Evolutionary conservation across 2,329 filamentous ascomycete species (phyloP), one percentile per base, ranked within the genome.

Genomic region (Alternaria novae-zelandiae): DNA sequence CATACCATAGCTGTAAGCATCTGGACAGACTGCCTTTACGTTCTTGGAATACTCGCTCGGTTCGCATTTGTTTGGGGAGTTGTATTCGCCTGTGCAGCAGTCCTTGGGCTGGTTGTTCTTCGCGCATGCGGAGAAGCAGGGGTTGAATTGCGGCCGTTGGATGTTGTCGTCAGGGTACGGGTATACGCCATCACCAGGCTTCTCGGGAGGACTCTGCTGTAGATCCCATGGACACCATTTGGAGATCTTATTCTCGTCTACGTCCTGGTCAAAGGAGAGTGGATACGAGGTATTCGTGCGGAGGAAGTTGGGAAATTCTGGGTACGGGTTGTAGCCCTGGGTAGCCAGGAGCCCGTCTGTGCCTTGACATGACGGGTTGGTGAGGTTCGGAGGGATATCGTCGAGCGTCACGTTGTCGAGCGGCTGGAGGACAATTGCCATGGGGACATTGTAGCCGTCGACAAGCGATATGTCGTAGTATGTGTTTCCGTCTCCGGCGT

Each of bases 401-500:
- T 83, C 80, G 9, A 91, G 85, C 2, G 83, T 85, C 8, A 86
- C 85, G 70, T 91, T 89, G 57, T 86, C 84, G 21, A 89, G 86
- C 11, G 81, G 76, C 47, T 82, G 74, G 23, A 84, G 73, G 21
- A 85, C 78, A 41, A 86, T 87, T 28, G 87, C 90, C 65, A 94
- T 76, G 2, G 91, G 91, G 1, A 95, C 80, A 75, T 95, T 95
- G 85, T 95, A 95, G 53, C 92, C 92, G 75, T 96, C 92, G 21
- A 96, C 92, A 3, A 95, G 84, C 44, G 91, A 94, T 66, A 96
- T 92, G 78, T 96, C 92, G 81, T 94, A 95, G 78, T 93, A 96
- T 10, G 89, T 91, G 74, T 94, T 90, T 21, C 84, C 83, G 46
- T 85, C 81, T 28, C 90, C 89, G 26, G 90, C 91, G 54, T 88